Base-by-base conservation (phyloP, 2,329 filamentous ascomycete species). In the Purpureocillium takamizusanense region DNA sequence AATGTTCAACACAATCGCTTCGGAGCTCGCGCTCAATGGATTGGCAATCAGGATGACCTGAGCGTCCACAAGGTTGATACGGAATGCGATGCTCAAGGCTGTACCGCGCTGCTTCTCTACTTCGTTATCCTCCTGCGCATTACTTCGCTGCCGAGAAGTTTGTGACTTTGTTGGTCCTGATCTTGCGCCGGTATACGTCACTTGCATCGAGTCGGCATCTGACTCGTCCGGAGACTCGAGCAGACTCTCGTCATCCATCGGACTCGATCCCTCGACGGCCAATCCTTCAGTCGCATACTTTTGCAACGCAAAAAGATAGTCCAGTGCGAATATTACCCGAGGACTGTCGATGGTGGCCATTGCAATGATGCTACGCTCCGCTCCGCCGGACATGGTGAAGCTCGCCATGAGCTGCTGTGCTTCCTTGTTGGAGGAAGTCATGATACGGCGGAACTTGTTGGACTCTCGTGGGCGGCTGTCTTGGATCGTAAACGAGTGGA, bases 381-480 rank as follows among this genome's bases (percentile, higher is more conserved):
- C 69, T 4, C 88, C 88, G 13, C 88, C 86, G 1, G 89, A 88
- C 61, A 98, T 94, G 0, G 89, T 94, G 4, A 98, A 68, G 56
- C 85, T 95, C 14, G 92, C 92, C 92, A 98, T 98, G 54, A 98
- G 89, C 51, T 99, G 94, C 58, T 97, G 89, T 33, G 92, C 88
- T 40, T 89, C 83, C 50, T 88, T 90, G 60, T 95, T 97, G 53
- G 89, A 88, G 39, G 94, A 81, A 2, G 89, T 89, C 92, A 98
- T 97, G 63, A 98, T 95, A 59, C 90, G 94, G 36, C 88, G 80
- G 71, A 94, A 99, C 56, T 94, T 95, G 67, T 95, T 98, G 5
- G 83, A 85, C 51, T 94, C 89, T 38, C 78, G 76, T 4, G 79
- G 81, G n/a, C 94, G 81, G 46, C 84, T 95, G 57, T 99, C 92